These are phyloP conservation scores for Hypoxylon sp. DNA, from an alignment of 2,329 filamentous ascomycete genomes.

Conservation along the genomic window DNA sequence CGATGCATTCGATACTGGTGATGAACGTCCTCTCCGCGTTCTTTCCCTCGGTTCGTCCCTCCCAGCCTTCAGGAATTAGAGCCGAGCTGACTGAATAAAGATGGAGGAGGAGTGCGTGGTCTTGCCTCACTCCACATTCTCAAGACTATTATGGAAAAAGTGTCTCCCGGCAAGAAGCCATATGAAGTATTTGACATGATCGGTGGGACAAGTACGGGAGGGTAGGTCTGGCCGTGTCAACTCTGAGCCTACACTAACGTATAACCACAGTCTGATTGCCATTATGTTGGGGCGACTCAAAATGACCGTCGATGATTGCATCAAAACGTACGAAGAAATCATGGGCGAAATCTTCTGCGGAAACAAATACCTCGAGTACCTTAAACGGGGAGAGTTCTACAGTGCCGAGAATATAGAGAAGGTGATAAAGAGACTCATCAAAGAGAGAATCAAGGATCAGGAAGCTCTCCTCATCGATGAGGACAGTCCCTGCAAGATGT, in stretches of 20 bases:
- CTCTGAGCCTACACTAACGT: neutral
- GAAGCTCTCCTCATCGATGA: neutral
- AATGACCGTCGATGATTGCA: neutral
- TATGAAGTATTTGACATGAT: conserved; percentile 6
- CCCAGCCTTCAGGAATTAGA: neutral
- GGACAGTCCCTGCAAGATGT: neutral
- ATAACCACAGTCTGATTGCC: neutral
- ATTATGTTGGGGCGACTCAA: neutral
- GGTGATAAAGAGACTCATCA: neutral
- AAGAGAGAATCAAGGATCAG: neutral
- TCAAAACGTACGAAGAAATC: neutral
- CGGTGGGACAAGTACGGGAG: neutral
- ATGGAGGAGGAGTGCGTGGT: neutral
- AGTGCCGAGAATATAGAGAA: conserved; percentile 1
- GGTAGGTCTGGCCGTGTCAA: neutral
- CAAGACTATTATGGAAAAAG: neutral
- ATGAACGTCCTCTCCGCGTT: neutral
- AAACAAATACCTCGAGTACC: neutral
- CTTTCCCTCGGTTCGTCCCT: neutral
- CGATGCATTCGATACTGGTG: neutral
- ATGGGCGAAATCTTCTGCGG: conserved; percentile 1
- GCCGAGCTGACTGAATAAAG: neutral
- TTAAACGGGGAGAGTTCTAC: neutral
- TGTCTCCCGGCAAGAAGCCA: neutral
- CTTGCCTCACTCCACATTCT: neutral